A percentile compares a stretch with the other conserved stretches of the same genome.
Evolutionary conservation across 2,329 filamentous ascomycete species (phyloP).

Genomic region (Arachnomyces sp.): DNA sequence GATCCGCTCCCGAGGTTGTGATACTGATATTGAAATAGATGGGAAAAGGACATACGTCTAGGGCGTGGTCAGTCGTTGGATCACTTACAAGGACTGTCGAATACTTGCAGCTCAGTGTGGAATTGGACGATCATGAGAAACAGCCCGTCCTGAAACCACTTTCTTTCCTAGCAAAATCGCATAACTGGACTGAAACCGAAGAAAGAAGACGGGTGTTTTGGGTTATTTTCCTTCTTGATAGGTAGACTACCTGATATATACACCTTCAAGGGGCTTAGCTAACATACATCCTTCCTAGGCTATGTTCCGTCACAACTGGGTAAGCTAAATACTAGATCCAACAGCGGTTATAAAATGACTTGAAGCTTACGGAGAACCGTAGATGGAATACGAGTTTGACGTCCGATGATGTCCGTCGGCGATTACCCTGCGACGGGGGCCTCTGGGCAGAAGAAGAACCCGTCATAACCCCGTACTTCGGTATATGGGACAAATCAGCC

Average conservation of each 20-base stretch:
- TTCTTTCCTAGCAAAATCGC: constrained; percentile 20
- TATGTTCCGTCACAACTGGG: constrained; percentile 28
- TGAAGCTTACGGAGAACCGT: neutral
- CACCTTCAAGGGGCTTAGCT: neutral
- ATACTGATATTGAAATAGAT: constrained; percentile 14
- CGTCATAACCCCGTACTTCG: constrained; percentile 37
- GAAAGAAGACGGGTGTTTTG: constrained; percentile 36
- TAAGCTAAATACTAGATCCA: constrained; percentile 2
- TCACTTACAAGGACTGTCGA: constrained; percentile 31
- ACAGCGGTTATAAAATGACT: no score
- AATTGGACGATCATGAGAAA: constrained; percentile 21
- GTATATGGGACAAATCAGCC: constrained; percentile 37
- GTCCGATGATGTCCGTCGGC: constrained; percentile 28
- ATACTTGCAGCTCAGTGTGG: constrained; percentile 28
- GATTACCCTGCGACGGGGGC: constrained; percentile 35
- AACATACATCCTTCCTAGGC: constrained; percentile 5
- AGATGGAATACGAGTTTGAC: constrained; percentile 33
- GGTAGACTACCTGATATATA: constrained; percentile 16
- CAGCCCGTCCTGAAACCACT: constrained; percentile 21
- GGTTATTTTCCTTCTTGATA: constrained; percentile 34
- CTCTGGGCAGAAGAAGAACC: constrained; percentile 35
- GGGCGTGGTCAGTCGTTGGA: constrained; percentile 31
- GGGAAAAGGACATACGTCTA: constrained; percentile 22
- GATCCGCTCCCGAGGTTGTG: neutral
- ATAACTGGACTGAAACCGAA: constrained; percentile 30